Percentiles rank a stretch among this genome's conserved stretches.
These are phyloP conservation scores for Solanum chiquidenum DNA, from an alignment of 257 asterid genomes.

Conservation along the genomic window DNA sequence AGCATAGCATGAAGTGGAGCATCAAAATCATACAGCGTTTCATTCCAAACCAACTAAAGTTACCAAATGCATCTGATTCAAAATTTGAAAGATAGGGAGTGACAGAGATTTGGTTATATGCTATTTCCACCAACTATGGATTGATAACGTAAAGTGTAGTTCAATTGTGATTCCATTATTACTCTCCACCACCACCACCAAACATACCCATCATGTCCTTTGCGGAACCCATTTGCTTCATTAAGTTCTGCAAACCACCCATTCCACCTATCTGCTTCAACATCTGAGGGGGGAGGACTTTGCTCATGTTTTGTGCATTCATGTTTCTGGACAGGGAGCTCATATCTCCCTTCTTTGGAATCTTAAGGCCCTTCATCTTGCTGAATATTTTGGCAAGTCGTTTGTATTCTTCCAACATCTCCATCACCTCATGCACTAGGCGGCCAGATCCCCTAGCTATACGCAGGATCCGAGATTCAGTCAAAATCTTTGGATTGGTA, in stretches of 20 bases:
- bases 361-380: constrained; percentile 97
- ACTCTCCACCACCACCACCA: constrained; percentile 67
- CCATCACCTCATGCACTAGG: constrained; percentile 69
- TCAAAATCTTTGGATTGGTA: constrained; percentile 74
- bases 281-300: constrained; percentile 89
- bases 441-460: constrained; percentile 92
- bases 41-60: not conserved
- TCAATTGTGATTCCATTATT: not conserved
- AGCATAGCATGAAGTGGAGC: not conserved
- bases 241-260: constrained; percentile 84
- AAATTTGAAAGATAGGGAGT: not conserved
- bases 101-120: not conserved
- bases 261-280: constrained; percentile 89
- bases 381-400: constrained; percentile 84
- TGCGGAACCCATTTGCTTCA: constrained; percentile 83
- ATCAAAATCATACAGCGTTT: not conserved
- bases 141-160: not conserved
- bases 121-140: not conserved
- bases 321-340: constrained; percentile 65
- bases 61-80: not conserved
- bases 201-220: constrained; percentile 97
- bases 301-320: constrained; percentile 93
- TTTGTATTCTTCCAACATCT: constrained; percentile 92
- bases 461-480: constrained; percentile 70
- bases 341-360: constrained; percentile 95